Conservation (phyloP, 768 basidiomycete genomes). For the Trametes meyenii region DNA sequence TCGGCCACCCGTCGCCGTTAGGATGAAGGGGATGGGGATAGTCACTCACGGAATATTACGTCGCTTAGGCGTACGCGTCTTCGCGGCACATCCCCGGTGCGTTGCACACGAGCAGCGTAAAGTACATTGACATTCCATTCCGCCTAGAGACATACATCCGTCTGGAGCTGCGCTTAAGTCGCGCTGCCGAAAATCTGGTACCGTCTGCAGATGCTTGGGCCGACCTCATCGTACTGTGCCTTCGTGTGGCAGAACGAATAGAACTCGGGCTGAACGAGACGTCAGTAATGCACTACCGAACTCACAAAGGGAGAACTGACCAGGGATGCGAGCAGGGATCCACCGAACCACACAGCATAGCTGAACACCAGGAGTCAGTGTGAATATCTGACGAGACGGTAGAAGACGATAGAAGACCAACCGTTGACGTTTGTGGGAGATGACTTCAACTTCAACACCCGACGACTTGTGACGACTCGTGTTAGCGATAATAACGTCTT, state of each 20-base stretch:
- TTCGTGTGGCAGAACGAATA: conserved; percentile 93
- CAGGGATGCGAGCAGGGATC: conserved; percentile 89
- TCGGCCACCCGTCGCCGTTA: too few relatives aligned
- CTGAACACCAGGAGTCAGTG: conserved; percentile 37
- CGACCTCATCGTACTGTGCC: conserved; percentile 92
- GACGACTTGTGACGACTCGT: conserved; percentile 62
- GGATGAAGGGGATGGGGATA: too few relatives aligned
- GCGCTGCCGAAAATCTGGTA: conserved; percentile 94
- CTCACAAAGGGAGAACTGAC: conserved; percentile 47
- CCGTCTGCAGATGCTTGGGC: conserved; percentile 88
- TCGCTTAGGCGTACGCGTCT: too few relatives aligned
- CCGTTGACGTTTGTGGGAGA: conserved; percentile 96
- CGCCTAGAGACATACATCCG: conserved; percentile 15
- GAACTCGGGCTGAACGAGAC: conserved; percentile 78
- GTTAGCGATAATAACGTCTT: not conserved
- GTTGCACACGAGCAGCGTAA: conserved; percentile 9
- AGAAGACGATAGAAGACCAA: conserved; percentile 35
- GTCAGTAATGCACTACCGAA: not conserved
- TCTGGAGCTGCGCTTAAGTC: conserved; percentile 48
- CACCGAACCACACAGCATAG: conserved; percentile 98
- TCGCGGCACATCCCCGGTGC: too few relatives aligned
- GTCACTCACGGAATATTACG: too few relatives aligned
- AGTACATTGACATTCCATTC: conserved; percentile 23
- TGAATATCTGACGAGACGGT: conserved; percentile 6
- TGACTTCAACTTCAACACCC: conserved; percentile 97